Conservation (phyloP, 1,139 yeast species). For the Schwanniomyces etchellsii region DNA sequence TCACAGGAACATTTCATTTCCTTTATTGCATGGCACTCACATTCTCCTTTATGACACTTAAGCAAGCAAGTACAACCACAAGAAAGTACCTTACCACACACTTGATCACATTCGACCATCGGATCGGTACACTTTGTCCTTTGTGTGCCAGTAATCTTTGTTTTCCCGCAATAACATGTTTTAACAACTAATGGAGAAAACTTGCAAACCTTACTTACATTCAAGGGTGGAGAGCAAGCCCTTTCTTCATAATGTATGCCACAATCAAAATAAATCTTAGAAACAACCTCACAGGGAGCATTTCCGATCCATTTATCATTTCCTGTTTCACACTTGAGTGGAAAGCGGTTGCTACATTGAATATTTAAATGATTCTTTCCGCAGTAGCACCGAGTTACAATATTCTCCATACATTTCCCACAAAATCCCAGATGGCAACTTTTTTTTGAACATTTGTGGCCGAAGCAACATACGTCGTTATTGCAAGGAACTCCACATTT, state of each 20-base stretch:
- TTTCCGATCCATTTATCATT: constrained; percentile 54
- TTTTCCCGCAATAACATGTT: constrained; percentile 75
- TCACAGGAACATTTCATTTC: constrained; percentile 52
- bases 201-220: constrained; percentile 48
- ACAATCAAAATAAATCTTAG: constrained; percentile 57
- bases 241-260: constrained; percentile 54
- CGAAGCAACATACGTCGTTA: constrained; percentile 55
- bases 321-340: constrained; percentile 21
- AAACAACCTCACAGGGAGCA: constrained; percentile 49
- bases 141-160: constrained; percentile 14
- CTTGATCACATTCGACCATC: constrained; percentile 63
- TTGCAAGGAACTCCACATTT: constrained; percentile 59
- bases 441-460: constrained; percentile 51
- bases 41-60: constrained; percentile 73
- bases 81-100: constrained; percentile 55
- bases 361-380: constrained; percentile 47
- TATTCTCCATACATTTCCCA: constrained; percentile 51
- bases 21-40: constrained; percentile 52
- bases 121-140: constrained; percentile 68
- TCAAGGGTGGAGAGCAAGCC: constrained; percentile 53
- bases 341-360: constrained; percentile 43
- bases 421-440: constrained; percentile 68
- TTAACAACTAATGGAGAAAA: constrained; percentile 52
- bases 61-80: constrained; percentile 74
- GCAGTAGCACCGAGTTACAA: constrained; percentile 63